Evolutionary conservation across 495 filamentous ascomycete genomes (phyloP).

Genomic region (Xylaria cubensis): DNA sequence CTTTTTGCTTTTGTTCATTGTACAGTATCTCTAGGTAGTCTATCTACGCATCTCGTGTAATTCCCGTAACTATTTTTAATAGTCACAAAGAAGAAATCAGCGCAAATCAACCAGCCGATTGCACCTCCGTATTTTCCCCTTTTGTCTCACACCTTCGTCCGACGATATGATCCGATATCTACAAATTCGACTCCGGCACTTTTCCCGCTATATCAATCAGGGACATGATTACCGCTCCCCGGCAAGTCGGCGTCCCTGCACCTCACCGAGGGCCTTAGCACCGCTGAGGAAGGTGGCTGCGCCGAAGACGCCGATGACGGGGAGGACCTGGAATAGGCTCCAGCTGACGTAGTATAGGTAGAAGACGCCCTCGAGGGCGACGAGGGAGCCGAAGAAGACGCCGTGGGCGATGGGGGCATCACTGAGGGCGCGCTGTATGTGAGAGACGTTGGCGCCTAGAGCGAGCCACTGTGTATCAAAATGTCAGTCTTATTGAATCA

Average conservation of each 20-base stretch:
- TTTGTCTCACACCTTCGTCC: neutral
- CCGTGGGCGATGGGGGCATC: slow-evolving; percentile 78
- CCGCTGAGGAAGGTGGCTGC: slow-evolving; percentile 83
- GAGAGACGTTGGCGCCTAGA: slow-evolving; percentile 84
- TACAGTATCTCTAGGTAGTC: slow-evolving; percentile 9
- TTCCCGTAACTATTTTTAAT: neutral
- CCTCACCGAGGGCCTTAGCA: slow-evolving; percentile 89
- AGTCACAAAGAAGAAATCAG: neutral
- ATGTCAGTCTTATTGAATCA: too few relatives aligned
- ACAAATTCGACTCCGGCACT: neutral
- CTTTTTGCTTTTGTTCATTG: slow-evolving; percentile 15
- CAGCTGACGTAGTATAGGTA: slow-evolving; percentile 93
- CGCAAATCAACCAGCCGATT: neutral
- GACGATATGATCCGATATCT: neutral
- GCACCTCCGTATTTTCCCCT: slow-evolving; percentile 19
- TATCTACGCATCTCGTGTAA: slow-evolving; percentile 6
- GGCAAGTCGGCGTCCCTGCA: slow-evolving; percentile 82
- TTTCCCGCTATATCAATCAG: neutral
- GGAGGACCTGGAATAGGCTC: slow-evolving; percentile 91
- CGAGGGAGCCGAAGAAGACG: slow-evolving; percentile 80
- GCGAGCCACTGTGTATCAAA: slow-evolving; percentile 69
- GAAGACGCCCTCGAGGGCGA: slow-evolving; percentile 89
- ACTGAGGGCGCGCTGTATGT: slow-evolving; percentile 74
- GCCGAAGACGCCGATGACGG: slow-evolving; percentile 70
- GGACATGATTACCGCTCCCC: slow-evolving; percentile 66